Percentiles rank a stretch among this genome's conserved stretches.
phyloP scores from a whole-genome alignment of 805 yeast species.

The Starmerella vitae region DNA sequence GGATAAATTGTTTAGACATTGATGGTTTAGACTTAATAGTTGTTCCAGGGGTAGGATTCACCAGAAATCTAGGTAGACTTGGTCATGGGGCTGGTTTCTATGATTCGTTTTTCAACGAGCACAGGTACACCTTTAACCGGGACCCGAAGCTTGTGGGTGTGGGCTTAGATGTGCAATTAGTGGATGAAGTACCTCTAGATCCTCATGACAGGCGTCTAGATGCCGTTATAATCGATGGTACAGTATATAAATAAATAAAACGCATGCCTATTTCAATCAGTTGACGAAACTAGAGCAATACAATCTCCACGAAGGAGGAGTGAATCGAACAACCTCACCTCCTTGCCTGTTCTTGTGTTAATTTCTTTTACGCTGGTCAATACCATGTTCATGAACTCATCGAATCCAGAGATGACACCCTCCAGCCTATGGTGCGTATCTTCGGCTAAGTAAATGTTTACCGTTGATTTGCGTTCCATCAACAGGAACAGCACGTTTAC shows the following conservation, averaged over 20 bases:
- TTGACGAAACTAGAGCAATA: conserved; percentile 52
- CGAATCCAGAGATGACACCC: conserved; percentile 80
- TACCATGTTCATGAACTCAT: conserved; percentile 87
- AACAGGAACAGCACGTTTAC: conserved; percentile 79
- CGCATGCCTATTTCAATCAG: neutral
- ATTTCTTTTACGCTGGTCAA: conserved; percentile 54
- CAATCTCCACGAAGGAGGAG: conserved; percentile 87
- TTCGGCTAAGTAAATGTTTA: conserved; percentile 80
- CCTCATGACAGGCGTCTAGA: conserved; percentile 52
- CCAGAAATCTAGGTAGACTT: conserved; percentile 38
- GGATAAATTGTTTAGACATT: conserved; percentile 17
- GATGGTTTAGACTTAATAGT: conserved; percentile 55
- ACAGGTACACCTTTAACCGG: neutral
- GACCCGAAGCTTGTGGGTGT: conserved; percentile 38
- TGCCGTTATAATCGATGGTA: conserved; percentile 35
- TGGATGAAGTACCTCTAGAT: conserved; percentile 40
- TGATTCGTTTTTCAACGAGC: conserved; percentile 54
- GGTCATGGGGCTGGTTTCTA: conserved; percentile 95
- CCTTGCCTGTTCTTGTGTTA: conserved; percentile 36
- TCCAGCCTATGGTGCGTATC: conserved; percentile 64
- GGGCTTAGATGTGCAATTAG: conserved; percentile 52
- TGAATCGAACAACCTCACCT: conserved; percentile 33
- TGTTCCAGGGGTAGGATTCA: conserved; percentile 79
- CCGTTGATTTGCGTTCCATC: conserved; percentile 67
- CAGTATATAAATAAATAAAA: neutral